phyloP scores from a whole-genome alignment of 1,284 basidiomycete genomes.

The Mycena citricolor region DNA sequence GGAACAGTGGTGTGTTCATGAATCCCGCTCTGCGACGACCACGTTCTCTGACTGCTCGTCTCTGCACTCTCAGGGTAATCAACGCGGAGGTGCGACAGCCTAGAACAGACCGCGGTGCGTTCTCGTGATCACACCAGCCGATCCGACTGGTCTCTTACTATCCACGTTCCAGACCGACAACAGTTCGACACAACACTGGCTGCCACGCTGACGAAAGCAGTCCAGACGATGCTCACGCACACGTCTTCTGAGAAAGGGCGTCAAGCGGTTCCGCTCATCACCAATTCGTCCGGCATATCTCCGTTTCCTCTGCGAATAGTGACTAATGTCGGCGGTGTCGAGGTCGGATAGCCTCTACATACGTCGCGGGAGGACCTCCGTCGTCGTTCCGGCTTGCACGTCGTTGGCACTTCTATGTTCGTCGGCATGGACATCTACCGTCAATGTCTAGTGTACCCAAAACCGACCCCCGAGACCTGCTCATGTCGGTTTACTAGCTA shows the following conservation, averaged over 20 bases:
- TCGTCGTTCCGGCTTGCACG: no score
- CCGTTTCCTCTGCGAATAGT: slow-evolving; percentile 71
- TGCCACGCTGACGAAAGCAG: slow-evolving; percentile 57
- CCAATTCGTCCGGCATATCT: slow-evolving; percentile 66
- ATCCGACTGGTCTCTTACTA: background rate
- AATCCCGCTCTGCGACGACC: background rate
- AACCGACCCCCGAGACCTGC: no score
- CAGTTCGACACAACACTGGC: slow-evolving; percentile 57
- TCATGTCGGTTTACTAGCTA: no score
- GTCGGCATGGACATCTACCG: no score
- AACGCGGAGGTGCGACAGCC: slow-evolving; percentile 74
- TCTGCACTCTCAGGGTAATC: slow-evolving; percentile 58
- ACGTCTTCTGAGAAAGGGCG: slow-evolving; percentile 75
- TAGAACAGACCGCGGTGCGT: slow-evolving; percentile 56
- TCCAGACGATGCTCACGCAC: slow-evolving; percentile 67
- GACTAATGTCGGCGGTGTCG: slow-evolving; percentile 62
- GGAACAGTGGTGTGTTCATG: slow-evolving; percentile 69
- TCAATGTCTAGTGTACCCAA: no score
- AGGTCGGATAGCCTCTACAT: slow-evolving; percentile 53
- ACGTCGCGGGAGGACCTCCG: no score
- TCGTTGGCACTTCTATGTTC: no score
- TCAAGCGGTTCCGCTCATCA: slow-evolving; percentile 69
- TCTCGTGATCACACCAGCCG: background rate
- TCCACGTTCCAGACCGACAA: slow-evolving; percentile 61
- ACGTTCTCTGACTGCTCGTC: background rate